These are phyloP conservation scores for Magnolia officinalis DNA, from an alignment of 164 flowering plant genomes.

Conservation along the genomic window DNA sequence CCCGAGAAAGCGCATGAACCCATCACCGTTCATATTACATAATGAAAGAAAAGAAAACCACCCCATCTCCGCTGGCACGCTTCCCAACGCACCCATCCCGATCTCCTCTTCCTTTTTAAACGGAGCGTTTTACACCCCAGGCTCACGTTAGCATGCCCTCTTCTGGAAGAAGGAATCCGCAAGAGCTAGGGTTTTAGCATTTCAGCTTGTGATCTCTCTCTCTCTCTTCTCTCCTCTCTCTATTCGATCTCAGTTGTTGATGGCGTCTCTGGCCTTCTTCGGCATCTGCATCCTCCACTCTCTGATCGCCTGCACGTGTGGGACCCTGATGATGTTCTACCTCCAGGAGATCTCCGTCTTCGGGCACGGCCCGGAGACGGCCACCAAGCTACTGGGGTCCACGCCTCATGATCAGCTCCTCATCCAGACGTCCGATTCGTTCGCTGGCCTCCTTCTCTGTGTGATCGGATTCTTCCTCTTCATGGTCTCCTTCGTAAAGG, in stretches of 20 bases:
- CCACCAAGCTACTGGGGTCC: conserved; percentile 63
- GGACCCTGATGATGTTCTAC: conserved; percentile 72
- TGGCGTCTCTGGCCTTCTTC: conserved; percentile 36
- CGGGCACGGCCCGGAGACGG: conserved; percentile 58
- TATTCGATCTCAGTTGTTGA: background rate
- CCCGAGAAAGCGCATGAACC: background rate
- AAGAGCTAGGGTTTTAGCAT: background rate
- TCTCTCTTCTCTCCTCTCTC: background rate
- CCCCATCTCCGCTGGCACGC: background rate
- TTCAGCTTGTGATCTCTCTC: background rate
- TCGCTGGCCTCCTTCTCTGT: conserved; percentile 72
- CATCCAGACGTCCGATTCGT: conserved; percentile 62
- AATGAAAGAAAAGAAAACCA: background rate
- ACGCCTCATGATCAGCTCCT: conserved; percentile 72
- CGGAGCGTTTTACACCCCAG: background rate
- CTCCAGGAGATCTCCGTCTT: conserved; percentile 48
- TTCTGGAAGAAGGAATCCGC: background rate
- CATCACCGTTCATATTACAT: background rate
- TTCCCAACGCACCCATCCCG: background rate
- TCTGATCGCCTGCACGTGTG: conserved; percentile 50
- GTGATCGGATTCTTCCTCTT: conserved; percentile 55
- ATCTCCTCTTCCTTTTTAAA: background rate
- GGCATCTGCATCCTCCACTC: conserved; percentile 65
- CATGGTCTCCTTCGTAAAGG: conserved; percentile 70
- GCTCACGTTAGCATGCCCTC: background rate